A percentile compares a stretch with the other conserved stretches of the same genome.
Conservation (phyloP, 148 eudicot species). For the Salicornia ramosissima region DNA sequence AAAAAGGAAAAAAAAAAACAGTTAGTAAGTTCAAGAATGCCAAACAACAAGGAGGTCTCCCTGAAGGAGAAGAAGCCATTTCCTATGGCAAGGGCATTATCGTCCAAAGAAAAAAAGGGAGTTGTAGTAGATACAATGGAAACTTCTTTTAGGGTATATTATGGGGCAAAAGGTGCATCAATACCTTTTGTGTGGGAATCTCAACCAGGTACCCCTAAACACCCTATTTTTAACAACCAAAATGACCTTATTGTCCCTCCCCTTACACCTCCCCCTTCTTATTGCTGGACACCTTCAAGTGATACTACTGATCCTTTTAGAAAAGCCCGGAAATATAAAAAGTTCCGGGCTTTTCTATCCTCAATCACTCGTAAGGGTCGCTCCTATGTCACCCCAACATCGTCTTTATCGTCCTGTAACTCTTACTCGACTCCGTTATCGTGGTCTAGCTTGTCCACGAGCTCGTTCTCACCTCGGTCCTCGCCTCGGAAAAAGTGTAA, state of each 20-base stretch:
- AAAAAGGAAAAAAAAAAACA: not conserved
- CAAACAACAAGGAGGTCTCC: not conserved
- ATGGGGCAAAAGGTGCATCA: conserved; percentile 29
- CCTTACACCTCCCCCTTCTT: conserved; percentile 40
- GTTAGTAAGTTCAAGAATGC: not conserved
- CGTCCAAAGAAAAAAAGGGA: conserved; percentile 18
- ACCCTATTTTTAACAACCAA: conserved; percentile 17
- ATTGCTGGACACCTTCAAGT: not conserved
- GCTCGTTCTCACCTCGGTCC: conserved; percentile 19
- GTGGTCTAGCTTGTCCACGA: conserved; percentile 30
- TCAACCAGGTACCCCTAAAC: conserved; percentile 50
- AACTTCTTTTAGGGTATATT: conserved; percentile 32
- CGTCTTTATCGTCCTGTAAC: conserved; percentile 12
- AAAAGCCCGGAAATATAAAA: conserved; percentile 11
- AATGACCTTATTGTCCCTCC: conserved; percentile 35
- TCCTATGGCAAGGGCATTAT: conserved; percentile 19
- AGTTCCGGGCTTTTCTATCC: conserved; percentile 16
- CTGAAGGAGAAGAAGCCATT: not conserved
- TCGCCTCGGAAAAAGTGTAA: conserved; percentile 16
- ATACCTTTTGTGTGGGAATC: conserved; percentile 50
- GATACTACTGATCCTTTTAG: not conserved
- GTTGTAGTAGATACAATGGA: conserved; percentile 19
- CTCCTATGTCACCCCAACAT: conserved; percentile 16
- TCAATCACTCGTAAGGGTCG: conserved; percentile 9
- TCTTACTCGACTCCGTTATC: conserved; percentile 27